These are phyloP conservation scores for Silene conica DNA, from an alignment of 148 eudicot species.

Conservation along the genomic window DNA sequence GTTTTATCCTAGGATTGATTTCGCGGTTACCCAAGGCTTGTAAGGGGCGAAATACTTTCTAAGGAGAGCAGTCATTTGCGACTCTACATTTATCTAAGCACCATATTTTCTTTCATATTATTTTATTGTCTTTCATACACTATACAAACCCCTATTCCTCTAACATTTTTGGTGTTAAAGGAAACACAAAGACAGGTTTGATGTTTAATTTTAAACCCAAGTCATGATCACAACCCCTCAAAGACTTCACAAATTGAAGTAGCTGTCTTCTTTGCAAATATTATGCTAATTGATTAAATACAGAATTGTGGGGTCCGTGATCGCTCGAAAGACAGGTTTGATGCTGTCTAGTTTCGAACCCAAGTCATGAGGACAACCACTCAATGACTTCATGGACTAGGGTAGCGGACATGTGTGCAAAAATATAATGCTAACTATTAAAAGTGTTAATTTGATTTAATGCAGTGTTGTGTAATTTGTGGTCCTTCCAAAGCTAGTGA, in stretches of 20 bases:
- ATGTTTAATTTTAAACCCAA: too few species aligned
- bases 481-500: conserved; percentile 13
- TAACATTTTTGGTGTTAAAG: too few species aligned
- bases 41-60: too few species aligned
- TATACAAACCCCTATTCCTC: too few species aligned
- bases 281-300: background rate
- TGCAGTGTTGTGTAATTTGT: conserved; percentile 15
- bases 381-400: background rate
- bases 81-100: too few species aligned
- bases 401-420: background rate
- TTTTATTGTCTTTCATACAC: too few species aligned
- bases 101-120: too few species aligned
- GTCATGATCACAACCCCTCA: background rate
- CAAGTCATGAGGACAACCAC: background rate
- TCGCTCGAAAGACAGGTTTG: background rate
- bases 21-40: too few species aligned
- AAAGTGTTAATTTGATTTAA: background rate
- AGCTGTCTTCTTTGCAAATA: background rate
- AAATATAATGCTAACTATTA: background rate
- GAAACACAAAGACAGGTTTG: too few species aligned
- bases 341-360: too few species aligned
- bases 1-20: too few species aligned
- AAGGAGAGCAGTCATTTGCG: too few species aligned
- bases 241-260: background rate
- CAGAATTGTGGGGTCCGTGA: conserved; percentile 13